Evolutionary conservation across 169 alveolate species (phyloP).

Genomic region (Theileria annulata): DNA sequence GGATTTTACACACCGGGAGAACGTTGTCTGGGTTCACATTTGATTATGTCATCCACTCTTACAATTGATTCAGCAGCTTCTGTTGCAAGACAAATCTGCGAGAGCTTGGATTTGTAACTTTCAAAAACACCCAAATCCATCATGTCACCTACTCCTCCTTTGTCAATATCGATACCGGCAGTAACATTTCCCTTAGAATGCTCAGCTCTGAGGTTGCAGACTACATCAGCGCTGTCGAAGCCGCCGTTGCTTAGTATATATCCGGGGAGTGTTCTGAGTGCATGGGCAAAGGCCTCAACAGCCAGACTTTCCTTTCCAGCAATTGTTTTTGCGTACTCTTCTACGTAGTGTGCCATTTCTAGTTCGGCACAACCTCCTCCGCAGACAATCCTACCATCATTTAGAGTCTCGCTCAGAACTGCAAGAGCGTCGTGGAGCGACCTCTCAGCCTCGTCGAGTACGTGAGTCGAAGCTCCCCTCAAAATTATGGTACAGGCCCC

Average conservation of each 20-base stretch:
- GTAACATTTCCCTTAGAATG: conserved; percentile 88
- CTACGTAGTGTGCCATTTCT: conserved; percentile 97
- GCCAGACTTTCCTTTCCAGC: conserved; percentile 97
- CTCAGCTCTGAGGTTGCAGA: conserved; percentile 93
- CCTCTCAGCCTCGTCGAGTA: conserved; percentile 99
- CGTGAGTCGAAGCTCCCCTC: conserved; percentile 99
- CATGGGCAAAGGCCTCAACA: conserved; percentile 96
- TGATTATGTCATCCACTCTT: conserved; percentile 98
- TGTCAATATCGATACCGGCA: conserved; percentile 91
- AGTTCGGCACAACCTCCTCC: conserved; percentile 99
- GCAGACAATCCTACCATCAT: conserved; percentile 89
- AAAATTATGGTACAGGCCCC: conserved; percentile 96
- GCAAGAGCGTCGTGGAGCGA: conserved; percentile 99
- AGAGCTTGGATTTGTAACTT: conserved; percentile 94
- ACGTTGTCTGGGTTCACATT: conserved; percentile 97
- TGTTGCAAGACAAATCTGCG: conserved; percentile 95
- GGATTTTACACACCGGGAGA: conserved; percentile 48
- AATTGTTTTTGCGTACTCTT: conserved; percentile 88
- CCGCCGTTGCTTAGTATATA: conserved; percentile 98
- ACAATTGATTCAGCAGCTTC: conserved; percentile 99
- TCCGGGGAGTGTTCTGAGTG: conserved; percentile 95
- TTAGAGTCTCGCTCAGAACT: conserved; percentile 93
- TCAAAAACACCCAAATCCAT: conserved; percentile 93
- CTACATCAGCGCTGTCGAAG: conserved; percentile 96
- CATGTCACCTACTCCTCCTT: conserved; percentile 94